Conservation (phyloP, 805 yeast species). For the Komagataella phaffii region DNA sequence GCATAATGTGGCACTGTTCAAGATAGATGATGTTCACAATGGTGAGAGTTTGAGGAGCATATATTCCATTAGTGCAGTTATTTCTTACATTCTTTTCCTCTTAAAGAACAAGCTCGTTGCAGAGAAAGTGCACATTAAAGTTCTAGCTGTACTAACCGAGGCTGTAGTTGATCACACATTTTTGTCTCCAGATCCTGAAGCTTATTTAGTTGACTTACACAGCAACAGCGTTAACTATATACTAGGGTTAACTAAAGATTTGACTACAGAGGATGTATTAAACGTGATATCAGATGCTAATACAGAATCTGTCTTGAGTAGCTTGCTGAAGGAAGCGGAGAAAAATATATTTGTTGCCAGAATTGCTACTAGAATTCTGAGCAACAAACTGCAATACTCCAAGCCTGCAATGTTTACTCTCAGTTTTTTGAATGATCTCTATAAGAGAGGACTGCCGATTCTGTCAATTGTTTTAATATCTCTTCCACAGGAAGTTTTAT, state of each 20-base stretch:
- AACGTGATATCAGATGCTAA: background rate
- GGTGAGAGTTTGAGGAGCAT: constrained; percentile 4
- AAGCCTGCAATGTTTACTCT: background rate
- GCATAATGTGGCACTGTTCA: background rate
- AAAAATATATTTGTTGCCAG: constrained; percentile 12
- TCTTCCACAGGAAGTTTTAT: constrained; percentile 7
- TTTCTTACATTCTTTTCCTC: background rate
- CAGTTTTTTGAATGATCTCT: background rate
- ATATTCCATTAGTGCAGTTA: background rate
- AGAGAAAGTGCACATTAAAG: background rate
- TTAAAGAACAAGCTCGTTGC: background rate
- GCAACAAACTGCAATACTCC: constrained; percentile 14
- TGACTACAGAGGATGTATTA: background rate
- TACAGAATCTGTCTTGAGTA: background rate
- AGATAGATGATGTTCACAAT: constrained; percentile 5
- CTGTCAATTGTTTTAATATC: background rate
- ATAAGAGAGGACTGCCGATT: background rate
- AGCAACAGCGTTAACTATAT: background rate
- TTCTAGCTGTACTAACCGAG: background rate
- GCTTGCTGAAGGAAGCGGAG: background rate
- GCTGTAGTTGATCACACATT: background rate
- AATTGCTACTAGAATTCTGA: constrained; percentile 17
- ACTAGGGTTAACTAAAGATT: background rate
- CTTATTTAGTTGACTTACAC: background rate
- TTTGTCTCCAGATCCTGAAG: background rate